phyloP scores from a whole-genome alignment of 352 stramenopile genomes.

The Globisporangium okanoganense region DNA sequence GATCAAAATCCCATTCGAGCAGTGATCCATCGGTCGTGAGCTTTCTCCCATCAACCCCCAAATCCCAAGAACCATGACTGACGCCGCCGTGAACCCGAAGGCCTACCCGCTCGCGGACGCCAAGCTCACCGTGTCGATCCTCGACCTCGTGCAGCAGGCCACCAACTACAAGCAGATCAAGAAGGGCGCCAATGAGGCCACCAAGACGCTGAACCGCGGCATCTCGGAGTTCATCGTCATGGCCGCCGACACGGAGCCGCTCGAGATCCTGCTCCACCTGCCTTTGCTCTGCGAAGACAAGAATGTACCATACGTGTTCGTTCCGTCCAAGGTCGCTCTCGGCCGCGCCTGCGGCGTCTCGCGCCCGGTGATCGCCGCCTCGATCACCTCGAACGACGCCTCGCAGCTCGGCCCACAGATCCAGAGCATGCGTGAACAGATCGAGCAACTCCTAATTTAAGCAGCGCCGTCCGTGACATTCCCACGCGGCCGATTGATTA shows the following conservation, averaged over 20 bases:
- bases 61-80: conserved; percentile 28
- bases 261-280: conserved; percentile 99
- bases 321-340: conserved; percentile 97
- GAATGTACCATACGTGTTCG: conserved; percentile 91
- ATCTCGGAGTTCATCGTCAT: conserved; percentile 99
- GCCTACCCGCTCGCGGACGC: conserved; percentile 97
- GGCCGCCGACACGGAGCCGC: conserved; percentile 98
- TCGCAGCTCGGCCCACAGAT: conserved; percentile 99
- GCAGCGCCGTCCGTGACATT: background rate
- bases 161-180: conserved; percentile 99
- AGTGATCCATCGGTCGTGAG: conserved; percentile 90
- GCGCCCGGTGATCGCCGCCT: conserved; percentile 97
- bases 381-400: conserved; percentile 98
- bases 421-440: conserved; percentile 99
- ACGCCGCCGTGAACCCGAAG: conserved; percentile 91
- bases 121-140: conserved; percentile 98
- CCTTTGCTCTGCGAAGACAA: conserved; percentile 99
- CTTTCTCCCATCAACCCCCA: conserved; percentile 26
- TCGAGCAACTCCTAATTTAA: conserved; percentile 99
- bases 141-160: conserved; percentile 99
- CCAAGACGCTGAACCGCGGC: conserved; percentile 99
- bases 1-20: conserved; percentile 39
- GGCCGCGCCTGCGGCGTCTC: conserved; percentile 99
- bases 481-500: conserved; percentile 9
- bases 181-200: conserved; percentile 99